phyloP scores from a whole-genome alignment of 179 eudicot genomes.

The Corrigiola litoralis region DNA sequence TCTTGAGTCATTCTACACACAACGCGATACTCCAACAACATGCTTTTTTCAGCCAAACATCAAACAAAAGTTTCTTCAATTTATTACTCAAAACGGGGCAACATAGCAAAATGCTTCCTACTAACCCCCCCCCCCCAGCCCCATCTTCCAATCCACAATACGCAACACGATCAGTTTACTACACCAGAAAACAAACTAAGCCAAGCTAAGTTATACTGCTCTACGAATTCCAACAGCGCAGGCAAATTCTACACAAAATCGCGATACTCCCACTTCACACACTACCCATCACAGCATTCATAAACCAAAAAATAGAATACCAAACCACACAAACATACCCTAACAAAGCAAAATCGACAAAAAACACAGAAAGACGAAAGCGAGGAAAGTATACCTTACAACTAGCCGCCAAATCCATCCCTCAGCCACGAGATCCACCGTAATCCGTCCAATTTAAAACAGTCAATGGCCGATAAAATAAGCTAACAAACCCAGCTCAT shows the following conservation, averaged over 20 bases:
- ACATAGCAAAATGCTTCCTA: neutral
- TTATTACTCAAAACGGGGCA: neutral
- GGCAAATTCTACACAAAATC: neutral
- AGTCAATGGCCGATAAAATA: conserved; percentile 3
- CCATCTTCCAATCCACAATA: neutral
- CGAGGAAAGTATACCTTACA: conserved; percentile 49
- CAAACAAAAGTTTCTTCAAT: too few relatives aligned
- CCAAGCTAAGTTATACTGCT: neutral
- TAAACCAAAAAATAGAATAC: neutral
- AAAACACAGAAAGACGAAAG: neutral
- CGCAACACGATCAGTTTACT: neutral
- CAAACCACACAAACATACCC: neutral
- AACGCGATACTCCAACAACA: too few relatives aligned
- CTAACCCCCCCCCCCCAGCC: neutral
- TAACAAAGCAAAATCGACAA: neutral
- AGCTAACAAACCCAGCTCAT: conserved; percentile 14
- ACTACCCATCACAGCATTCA: neutral
- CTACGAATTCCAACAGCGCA: neutral
- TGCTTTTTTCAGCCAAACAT: neutral
- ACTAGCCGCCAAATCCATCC: conserved; percentile 66
- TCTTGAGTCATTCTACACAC: neutral
- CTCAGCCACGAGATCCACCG: conserved; percentile 21
- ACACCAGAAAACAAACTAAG: neutral
- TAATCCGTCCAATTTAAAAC: conserved; percentile 16
- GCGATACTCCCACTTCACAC: neutral